phyloP scores from a whole-genome alignment of 148 eudicot species.

The Euryodendron excelsum region DNA sequence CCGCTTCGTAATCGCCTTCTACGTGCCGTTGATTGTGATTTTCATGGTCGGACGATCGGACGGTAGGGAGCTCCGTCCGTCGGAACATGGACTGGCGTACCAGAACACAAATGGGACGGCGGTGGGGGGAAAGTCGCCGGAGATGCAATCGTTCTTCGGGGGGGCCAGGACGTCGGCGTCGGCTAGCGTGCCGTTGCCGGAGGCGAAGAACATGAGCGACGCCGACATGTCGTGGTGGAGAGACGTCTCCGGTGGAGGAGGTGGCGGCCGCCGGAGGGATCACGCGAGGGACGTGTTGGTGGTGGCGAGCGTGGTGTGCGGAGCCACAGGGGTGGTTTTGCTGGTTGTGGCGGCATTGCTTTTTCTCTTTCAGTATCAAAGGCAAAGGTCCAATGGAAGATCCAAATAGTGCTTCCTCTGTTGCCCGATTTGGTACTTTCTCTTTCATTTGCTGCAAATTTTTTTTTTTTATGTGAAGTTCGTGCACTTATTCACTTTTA shows the following conservation, averaged over 20 bases:
- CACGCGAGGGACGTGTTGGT: neutral
- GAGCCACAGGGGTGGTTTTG: neutral
- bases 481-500: too few relatives aligned
- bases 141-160: neutral
- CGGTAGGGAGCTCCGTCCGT: neutral
- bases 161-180: neutral
- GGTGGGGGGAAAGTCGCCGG: neutral
- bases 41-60: neutral
- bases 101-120: neutral
- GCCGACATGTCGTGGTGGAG: too few relatives aligned
- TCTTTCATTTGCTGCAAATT: too few relatives aligned
- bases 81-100: neutral
- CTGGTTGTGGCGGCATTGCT: neutral
- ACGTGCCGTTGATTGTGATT: neutral
- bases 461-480: too few relatives aligned
- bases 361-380: neutral
- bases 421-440: neutral
- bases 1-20: neutral
- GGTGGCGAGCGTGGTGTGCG: constrained; percentile 1
- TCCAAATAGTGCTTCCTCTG: neutral
- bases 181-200: neutral
- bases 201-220: constrained; percentile 2
- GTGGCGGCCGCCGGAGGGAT: neutral
- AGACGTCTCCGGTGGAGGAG: neutral
- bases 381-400: neutral